A percentile compares a stretch with the other conserved stretches of the same genome.
phyloP scores from a whole-genome alignment of 495 filamentous ascomycete species.

The Penicillium riverlandense region DNA sequence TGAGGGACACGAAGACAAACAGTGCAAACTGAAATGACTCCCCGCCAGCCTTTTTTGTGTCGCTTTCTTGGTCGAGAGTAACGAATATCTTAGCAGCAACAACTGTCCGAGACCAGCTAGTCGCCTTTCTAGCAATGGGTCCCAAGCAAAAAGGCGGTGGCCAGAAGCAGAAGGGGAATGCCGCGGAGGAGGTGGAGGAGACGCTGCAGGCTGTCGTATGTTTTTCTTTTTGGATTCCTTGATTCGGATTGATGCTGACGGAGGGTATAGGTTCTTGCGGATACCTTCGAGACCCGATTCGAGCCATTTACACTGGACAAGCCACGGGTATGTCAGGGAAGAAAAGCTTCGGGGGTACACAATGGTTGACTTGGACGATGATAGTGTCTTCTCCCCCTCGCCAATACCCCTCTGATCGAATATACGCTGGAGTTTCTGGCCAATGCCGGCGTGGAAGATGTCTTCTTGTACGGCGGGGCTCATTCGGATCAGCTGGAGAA shows the following conservation, averaged over 20 bases:
- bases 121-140: constrained; percentile 24
- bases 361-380: too few species aligned
- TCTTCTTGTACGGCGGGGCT: constrained; percentile 84
- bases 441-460: constrained; percentile 83
- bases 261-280: constrained; percentile 61
- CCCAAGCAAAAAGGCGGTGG: constrained; percentile 54
- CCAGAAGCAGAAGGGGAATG: constrained; percentile 53
- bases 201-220: constrained; percentile 83
- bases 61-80: constrained; percentile 15
- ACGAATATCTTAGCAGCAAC: not conserved
- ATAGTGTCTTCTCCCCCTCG: constrained; percentile 89
- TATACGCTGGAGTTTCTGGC: constrained; percentile 97
- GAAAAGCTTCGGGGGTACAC: too few species aligned
- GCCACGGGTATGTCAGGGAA: constrained; percentile 61
- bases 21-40: constrained; percentile 31
- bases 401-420: constrained; percentile 91
- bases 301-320: constrained; percentile 81
- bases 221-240: constrained; percentile 12
- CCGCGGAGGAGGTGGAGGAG: constrained; percentile 68
- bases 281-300: constrained; percentile 90
- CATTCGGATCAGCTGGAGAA: constrained; percentile 86
- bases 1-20: constrained; percentile 16
- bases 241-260: constrained; percentile 1
- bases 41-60: constrained; percentile 22
- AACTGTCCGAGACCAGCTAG: not conserved